These are phyloP conservation scores for Eremothecium cymbalariae DNA, from an alignment of 1,139 yeast genomes.

Conservation along the genomic window DNA sequence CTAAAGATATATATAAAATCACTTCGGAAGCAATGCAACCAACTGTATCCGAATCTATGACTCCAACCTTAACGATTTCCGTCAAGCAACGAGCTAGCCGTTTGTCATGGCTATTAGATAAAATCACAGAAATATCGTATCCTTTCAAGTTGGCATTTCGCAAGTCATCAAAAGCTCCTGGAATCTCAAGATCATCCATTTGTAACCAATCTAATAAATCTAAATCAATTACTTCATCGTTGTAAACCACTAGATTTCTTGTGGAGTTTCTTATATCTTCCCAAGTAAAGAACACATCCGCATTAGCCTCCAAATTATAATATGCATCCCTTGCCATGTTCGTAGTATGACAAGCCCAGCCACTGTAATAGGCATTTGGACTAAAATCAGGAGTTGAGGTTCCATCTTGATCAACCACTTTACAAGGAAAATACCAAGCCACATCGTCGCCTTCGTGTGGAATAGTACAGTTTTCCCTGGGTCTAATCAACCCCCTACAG, in stretches of 20 bases:
- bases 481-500: constrained; percentile 74
- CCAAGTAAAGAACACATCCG: constrained; percentile 87
- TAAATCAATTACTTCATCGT: constrained; percentile 81
- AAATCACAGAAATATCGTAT: constrained; percentile 68
- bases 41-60: constrained; percentile 77
- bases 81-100: constrained; percentile 71
- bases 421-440: constrained; percentile 98
- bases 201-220: constrained; percentile 68
- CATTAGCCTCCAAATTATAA: constrained; percentile 52
- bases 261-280: constrained; percentile 65
- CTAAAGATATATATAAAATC: constrained; percentile 70
- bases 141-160: constrained; percentile 57
- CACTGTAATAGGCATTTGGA: constrained; percentile 50
- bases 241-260: constrained; percentile 74
- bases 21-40: constrained; percentile 93
- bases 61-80: constrained; percentile 86
- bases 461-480: constrained; percentile 60
- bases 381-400: constrained; percentile 56
- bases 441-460: constrained; percentile 55
- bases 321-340: constrained; percentile 57
- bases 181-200: constrained; percentile 60
- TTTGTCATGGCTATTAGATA: constrained; percentile 62
- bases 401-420: constrained; percentile 60
- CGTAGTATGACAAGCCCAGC: constrained; percentile 90
- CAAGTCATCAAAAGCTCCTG: constrained; percentile 58